Conservation (phyloP, 192 early-diverging fungal species). For the Coemansia aciculifera region DNA sequence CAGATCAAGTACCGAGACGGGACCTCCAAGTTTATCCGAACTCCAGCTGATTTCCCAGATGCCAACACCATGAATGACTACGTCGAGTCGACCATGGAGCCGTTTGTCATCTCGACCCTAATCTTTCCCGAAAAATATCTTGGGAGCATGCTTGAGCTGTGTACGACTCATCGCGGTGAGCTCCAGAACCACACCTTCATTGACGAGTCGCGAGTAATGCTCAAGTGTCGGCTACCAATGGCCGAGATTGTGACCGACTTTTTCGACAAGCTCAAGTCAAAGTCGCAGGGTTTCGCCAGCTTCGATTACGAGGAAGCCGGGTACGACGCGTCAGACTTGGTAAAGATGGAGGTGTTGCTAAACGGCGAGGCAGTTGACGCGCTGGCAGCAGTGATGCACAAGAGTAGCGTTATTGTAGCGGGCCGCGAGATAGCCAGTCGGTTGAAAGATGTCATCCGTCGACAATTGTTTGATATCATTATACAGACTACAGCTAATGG, state of each 20-base stretch:
- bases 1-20: constrained; percentile 55
- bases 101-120: constrained; percentile 89
- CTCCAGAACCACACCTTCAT: constrained; percentile 86
- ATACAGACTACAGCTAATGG: constrained; percentile 88
- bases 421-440: constrained; percentile 83
- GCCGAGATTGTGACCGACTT: constrained; percentile 95
- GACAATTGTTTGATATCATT: constrained; percentile 92
- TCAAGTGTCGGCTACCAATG: constrained; percentile 87
- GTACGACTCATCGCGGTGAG: constrained; percentile 72
- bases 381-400: constrained; percentile 84
- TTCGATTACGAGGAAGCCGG: constrained; percentile 98
- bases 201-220: constrained; percentile 79
- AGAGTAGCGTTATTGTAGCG: constrained; percentile 63
- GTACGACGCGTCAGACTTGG: constrained; percentile 81
- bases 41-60: constrained; percentile 93
- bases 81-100: constrained; percentile 75
- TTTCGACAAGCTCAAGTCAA: constrained; percentile 91
- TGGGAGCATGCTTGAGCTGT: constrained; percentile 74
- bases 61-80: constrained; percentile 62
- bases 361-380: constrained; percentile 93
- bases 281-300: constrained; percentile 76
- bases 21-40: constrained; percentile 59
- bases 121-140: constrained; percentile 84
- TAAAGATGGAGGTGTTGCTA: constrained; percentile 89
- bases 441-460: constrained; percentile 78